A percentile compares a stretch with the other conserved stretches of the same genome.
Evolutionary conservation across 768 basidiomycete genomes (phyloP).

Genomic region (Sporobolomyces phaffii): DNA sequence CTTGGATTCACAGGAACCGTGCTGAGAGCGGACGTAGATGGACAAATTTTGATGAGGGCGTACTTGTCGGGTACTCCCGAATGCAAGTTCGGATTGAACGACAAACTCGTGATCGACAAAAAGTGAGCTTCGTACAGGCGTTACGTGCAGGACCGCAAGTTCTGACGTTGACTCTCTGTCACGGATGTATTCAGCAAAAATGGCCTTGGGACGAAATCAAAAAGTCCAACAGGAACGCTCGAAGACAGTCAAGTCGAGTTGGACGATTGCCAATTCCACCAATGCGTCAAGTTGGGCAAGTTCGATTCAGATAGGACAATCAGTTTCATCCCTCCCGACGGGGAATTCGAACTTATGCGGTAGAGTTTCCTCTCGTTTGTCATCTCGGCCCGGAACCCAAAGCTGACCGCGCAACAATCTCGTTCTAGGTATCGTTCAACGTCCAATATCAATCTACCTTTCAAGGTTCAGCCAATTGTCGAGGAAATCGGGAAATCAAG

Average conservation of each 20-base stretch:
- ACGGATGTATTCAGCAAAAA: not conserved
- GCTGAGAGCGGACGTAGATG: slow-evolving; percentile 93
- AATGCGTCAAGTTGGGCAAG: slow-evolving; percentile 89
- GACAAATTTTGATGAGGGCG: slow-evolving; percentile 95
- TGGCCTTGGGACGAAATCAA: not conserved
- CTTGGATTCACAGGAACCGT: slow-evolving; percentile 61
- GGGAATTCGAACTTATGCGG: slow-evolving; percentile 98
- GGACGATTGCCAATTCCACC: slow-evolving; percentile 97
- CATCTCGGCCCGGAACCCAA: too few species aligned
- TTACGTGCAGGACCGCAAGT: too few species aligned
- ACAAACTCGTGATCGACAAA: slow-evolving; percentile 89
- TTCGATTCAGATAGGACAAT: slow-evolving; percentile 91
- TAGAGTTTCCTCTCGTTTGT: slow-evolving; percentile 42
- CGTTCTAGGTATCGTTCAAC: slow-evolving; percentile 98
- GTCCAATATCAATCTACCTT: slow-evolving; percentile 87
- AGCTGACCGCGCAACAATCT: too few species aligned
- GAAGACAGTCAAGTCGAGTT: slow-evolving; percentile 70
- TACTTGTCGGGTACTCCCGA: slow-evolving; percentile 95
- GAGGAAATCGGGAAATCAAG: slow-evolving; percentile 86
- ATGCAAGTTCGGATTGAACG: slow-evolving; percentile 97
- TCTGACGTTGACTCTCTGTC: too few species aligned
- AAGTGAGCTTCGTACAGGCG: slow-evolving; percentile 50
- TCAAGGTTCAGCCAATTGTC: slow-evolving; percentile 81
- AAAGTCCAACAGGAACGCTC: slow-evolving; percentile 37
- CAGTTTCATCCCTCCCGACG: slow-evolving; percentile 95